Evolutionary conservation across 2,329 filamentous ascomycete species (phyloP).

Genomic region (Cladophialophora immunda): DNA sequence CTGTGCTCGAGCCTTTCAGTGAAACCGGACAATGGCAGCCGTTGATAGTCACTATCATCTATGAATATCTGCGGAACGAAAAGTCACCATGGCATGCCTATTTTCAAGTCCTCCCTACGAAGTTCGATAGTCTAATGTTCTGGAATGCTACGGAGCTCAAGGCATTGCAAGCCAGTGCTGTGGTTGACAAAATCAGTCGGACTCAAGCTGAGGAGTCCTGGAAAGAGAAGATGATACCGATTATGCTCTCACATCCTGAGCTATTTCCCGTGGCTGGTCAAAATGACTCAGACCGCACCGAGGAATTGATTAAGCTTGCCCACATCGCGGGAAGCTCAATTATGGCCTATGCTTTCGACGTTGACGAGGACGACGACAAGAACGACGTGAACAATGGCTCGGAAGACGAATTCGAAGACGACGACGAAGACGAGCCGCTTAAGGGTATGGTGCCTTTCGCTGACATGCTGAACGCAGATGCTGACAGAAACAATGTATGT

Average conservation of each 20-base stretch:
- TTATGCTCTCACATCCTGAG: slow-evolving; percentile 54
- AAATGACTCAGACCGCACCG: slow-evolving; percentile 37
- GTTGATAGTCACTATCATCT: slow-evolving; percentile 80
- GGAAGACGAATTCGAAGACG: slow-evolving; percentile 35
- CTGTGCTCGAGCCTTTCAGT: slow-evolving; percentile 64
- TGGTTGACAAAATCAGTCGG: slow-evolving; percentile 79
- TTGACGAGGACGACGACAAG: slow-evolving; percentile 52
- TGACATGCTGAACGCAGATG: slow-evolving; percentile 88
- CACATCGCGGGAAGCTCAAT: slow-evolving; percentile 88
- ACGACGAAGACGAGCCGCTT: slow-evolving; percentile 55
- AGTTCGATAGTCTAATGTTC: slow-evolving; percentile 90
- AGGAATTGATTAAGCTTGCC: slow-evolving; percentile 64
- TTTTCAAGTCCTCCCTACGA: slow-evolving; percentile 73
- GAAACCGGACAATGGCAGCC: slow-evolving; percentile 61
- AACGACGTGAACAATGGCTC: slow-evolving; percentile 35
- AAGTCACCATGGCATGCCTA: slow-evolving; percentile 79
- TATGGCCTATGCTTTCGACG: slow-evolving; percentile 92
- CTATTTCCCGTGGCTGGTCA: slow-evolving; percentile 51
- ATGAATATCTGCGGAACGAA: slow-evolving; percentile 70
- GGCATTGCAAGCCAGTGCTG: slow-evolving; percentile 78
- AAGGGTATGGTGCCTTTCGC: slow-evolving; percentile 84
- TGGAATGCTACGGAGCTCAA: slow-evolving; percentile 76
- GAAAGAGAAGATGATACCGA: slow-evolving; percentile 62
- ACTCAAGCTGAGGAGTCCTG: slow-evolving; percentile 76
- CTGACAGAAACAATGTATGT: slow-evolving; percentile 73